A percentile compares a stretch with the other conserved stretches of the same genome.
phyloP scores from a whole-genome alignment of 2,329 filamentous ascomycete genomes.

The Lecanosticta acicola region DNA sequence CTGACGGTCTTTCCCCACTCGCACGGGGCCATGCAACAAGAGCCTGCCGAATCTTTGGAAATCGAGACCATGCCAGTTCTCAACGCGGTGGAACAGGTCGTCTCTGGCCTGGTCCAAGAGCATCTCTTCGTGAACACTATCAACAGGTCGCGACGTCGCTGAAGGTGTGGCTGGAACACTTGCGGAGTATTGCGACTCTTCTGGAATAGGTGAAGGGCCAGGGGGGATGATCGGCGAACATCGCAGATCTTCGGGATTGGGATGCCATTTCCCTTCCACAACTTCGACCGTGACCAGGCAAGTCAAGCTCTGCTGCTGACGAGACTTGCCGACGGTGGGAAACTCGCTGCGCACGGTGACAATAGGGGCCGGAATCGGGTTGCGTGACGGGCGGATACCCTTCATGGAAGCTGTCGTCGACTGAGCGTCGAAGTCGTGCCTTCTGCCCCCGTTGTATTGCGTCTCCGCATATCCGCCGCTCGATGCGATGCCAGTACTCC shows the following conservation, averaged over 20 bases:
- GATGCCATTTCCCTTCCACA: constrained; percentile 82
- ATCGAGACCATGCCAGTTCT: constrained; percentile 97
- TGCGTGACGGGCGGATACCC: constrained; percentile 66
- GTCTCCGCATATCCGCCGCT: constrained; percentile 76
- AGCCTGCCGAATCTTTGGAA: constrained; percentile 91
- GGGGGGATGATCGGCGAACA: constrained; percentile 41
- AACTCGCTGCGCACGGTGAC: constrained; percentile 98
- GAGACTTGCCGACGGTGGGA: constrained; percentile 83
- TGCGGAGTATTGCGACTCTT: constrained; percentile 38
- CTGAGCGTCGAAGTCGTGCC: constrained; percentile 92
- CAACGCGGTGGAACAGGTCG: constrained; percentile 76
- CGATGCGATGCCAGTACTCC: constrained; percentile 65
- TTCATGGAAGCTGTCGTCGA: constrained; percentile 84
- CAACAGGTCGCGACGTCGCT: constrained; percentile 34
- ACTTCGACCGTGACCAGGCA: constrained; percentile 93
- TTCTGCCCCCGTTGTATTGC: constrained; percentile 61
- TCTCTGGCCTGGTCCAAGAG: constrained; percentile 81
- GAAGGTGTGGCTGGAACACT: constrained; percentile 26
- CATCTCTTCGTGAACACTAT: constrained; percentile 58
- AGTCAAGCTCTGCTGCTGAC: constrained; percentile 90
- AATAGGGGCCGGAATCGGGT: constrained; percentile 81
- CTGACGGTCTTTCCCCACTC: constrained; percentile 90
- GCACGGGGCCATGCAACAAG: constrained; percentile 78
- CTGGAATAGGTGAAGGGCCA: constrained; percentile 37
- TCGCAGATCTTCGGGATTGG: constrained; percentile 72